phyloP scores from a whole-genome alignment of 1,284 basidiomycete genomes.

The Apiotrichum laibachii region DNA sequence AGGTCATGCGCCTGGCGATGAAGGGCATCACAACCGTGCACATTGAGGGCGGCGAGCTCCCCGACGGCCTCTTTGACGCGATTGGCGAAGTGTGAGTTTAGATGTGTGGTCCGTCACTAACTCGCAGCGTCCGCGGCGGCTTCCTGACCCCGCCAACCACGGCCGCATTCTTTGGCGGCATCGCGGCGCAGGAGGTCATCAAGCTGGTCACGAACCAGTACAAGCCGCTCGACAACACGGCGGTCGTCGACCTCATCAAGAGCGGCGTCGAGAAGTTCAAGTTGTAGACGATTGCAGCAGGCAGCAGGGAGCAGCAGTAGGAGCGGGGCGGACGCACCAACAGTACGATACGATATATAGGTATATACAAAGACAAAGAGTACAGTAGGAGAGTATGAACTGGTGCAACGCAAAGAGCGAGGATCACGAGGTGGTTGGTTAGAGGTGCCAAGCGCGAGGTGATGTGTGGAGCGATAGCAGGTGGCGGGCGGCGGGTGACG shows the following conservation, averaged over 20 bases:
- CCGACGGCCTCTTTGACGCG: conserved; percentile 63
- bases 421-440: no score
- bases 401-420: no score
- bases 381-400: no score
- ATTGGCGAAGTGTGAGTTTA: conserved; percentile 73
- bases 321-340: neutral
- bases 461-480: no score
- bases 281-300: conserved; percentile 28
- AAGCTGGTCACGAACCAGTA: conserved; percentile 98
- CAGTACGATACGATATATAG: neutral
- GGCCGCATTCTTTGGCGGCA: conserved; percentile 86
- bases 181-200: conserved; percentile 96
- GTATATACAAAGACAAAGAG: neutral
- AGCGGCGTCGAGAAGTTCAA: conserved; percentile 46
- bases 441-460: no score
- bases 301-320: neutral
- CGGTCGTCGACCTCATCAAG: conserved; percentile 76
- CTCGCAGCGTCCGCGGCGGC: conserved; percentile 62
- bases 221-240: conserved; percentile 81
- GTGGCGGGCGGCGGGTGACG: no score
- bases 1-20: conserved; percentile 33
- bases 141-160: conserved; percentile 86
- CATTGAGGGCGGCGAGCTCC: conserved; percentile 53
- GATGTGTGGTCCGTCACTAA: neutral
- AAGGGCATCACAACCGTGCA: conserved; percentile 24